phyloP scores from a whole-genome alignment of 73 alveolate species.

The Tetrahymena elliotti region DNA sequence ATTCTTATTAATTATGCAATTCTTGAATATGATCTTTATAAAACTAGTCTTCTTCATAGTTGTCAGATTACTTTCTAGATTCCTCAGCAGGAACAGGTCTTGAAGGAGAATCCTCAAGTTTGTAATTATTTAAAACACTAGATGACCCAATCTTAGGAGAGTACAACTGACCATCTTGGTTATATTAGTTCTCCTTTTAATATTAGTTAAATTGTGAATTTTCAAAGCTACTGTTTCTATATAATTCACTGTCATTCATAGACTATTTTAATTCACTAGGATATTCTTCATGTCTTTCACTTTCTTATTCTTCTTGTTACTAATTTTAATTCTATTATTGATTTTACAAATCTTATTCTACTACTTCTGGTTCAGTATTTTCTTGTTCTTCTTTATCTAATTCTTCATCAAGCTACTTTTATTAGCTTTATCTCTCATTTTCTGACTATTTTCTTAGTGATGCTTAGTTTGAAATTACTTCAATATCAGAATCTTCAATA shows the following conservation, averaged over 20 bases:
- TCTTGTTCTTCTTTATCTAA: not conserved
- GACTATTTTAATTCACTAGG: not conserved
- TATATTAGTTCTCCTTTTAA: not conserved
- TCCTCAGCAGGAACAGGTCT: not conserved
- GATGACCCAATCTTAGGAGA: not conserved
- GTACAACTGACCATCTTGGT: not conserved
- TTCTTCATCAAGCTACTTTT: not conserved
- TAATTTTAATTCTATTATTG: not conserved
- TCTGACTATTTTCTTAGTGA: not conserved
- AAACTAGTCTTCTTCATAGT: not conserved
- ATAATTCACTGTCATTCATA: not conserved
- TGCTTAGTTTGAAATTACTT: not conserved
- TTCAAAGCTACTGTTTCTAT: not conserved
- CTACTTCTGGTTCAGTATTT: not conserved
- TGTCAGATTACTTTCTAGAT: not conserved
- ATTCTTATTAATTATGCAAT: not conserved
- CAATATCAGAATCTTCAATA: not conserved
- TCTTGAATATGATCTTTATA: not conserved
- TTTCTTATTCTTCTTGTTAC: not conserved
- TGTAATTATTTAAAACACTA: not conserved
- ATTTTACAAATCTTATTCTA: not conserved
- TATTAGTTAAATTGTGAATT: not conserved
- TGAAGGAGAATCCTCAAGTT: not conserved
- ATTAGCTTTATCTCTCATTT: not conserved
- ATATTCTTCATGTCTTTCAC: not conserved